Conservation (phyloP, 257 asterid species). For the Coffea eugenioides region DNA sequence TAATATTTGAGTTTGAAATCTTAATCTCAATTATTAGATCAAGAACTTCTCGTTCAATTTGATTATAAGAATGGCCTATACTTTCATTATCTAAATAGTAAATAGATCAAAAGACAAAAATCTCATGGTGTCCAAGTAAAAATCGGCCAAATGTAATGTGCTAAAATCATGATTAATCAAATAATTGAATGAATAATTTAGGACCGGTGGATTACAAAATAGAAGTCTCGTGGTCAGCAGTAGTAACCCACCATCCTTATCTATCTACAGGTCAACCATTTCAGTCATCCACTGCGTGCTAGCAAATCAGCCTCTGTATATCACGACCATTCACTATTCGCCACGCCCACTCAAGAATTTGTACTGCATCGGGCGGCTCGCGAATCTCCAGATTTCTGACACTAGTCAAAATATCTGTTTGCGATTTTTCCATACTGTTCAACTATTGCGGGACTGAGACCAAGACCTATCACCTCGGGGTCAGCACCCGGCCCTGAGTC, state of each 20-base stretch:
- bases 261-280: neutral
- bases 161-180: neutral
- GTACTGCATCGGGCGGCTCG: neutral
- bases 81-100: no score
- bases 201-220: no score
- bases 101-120: no score
- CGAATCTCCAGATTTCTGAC: neutral
- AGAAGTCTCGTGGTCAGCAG: no score
- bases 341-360: neutral
- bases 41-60: no score
- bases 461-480: constrained; percentile 7
- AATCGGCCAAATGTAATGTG: neutral
- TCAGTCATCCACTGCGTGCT: neutral
- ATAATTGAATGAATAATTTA: no score
- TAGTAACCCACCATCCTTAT: neutral
- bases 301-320: neutral
- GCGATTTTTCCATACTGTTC: neutral
- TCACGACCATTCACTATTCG: neutral
- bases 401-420: neutral
- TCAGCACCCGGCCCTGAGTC: constrained; percentile 11
- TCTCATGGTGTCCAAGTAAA: no score
- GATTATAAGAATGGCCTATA: no score
- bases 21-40: no score
- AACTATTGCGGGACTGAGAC: neutral
- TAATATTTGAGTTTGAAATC: no score